A percentile compares a stretch with the other conserved stretches of the same genome.
Evolutionary conservation across 352 stramenopile species (phyloP).

Genomic region (Pythium phragmiticola): DNA sequence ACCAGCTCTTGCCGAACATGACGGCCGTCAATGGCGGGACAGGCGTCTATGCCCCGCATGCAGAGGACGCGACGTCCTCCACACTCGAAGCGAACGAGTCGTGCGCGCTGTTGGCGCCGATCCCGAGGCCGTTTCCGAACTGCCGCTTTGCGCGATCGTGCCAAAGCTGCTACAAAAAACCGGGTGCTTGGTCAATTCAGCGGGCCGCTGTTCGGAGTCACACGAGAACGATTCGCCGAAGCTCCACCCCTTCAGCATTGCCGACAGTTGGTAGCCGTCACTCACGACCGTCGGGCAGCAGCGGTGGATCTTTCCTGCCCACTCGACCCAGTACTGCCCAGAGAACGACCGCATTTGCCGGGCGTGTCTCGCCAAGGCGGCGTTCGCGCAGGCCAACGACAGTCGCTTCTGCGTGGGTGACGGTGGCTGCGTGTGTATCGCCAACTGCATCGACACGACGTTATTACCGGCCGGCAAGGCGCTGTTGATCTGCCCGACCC

Average conservation of each 20-base stretch:
- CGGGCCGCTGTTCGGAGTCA: slow-evolving; percentile 4
- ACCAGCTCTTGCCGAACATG: background rate
- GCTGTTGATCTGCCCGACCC: slow-evolving; percentile 1
- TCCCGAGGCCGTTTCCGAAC: background rate
- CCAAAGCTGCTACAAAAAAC: slow-evolving; percentile 15
- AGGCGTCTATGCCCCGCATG: background rate
- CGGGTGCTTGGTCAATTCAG: slow-evolving; percentile 9
- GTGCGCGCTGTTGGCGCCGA: background rate
- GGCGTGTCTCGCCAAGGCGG: slow-evolving; percentile 3
- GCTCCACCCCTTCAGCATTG: too few relatives aligned
- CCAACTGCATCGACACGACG: slow-evolving; percentile 10
- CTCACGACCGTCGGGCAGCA: background rate
- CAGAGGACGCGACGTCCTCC: background rate
- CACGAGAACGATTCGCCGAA: background rate
- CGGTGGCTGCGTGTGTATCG: slow-evolving; percentile 22
- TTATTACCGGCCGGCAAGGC: background rate
- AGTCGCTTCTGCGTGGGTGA: slow-evolving; percentile 23
- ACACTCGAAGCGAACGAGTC: slow-evolving; percentile 7
- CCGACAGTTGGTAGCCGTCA: background rate
- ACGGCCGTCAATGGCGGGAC: background rate
- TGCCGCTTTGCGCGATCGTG: slow-evolving; percentile 19
- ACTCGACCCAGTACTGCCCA: slow-evolving; percentile 10
- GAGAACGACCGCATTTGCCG: background rate
- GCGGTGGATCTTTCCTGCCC: slow-evolving; percentile 13
- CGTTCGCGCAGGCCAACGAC: background rate